Conservation (phyloP, 805 yeast species). For the Kregervanrija delftensis region DNA sequence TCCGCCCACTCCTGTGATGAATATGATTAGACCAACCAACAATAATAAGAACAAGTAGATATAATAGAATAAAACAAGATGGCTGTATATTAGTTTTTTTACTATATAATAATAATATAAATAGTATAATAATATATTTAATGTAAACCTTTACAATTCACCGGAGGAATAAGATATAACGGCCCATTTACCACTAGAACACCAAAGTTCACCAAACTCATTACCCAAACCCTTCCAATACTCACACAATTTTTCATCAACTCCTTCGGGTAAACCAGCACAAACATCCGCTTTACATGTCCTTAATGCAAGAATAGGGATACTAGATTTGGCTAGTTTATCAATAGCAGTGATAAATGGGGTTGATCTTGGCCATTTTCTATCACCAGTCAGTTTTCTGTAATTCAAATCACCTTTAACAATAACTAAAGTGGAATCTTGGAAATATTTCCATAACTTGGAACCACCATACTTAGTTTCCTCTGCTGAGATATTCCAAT, state of each 20-base stretch:
- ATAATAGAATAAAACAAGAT: too few species aligned
- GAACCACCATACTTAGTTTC: constrained; percentile 54
- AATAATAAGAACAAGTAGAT: too few species aligned
- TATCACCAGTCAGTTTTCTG: constrained; percentile 88
- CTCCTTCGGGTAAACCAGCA: constrained; percentile 73
- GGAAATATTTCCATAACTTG: constrained; percentile 53
- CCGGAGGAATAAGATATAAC: constrained; percentile 61
- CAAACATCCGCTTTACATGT: constrained; percentile 96
- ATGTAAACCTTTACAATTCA: constrained; percentile 1
- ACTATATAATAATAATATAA: neutral
- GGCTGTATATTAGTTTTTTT: too few species aligned
- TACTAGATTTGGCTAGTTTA: constrained; percentile 52
- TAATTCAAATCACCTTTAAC: constrained; percentile 96
- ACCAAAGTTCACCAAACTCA: constrained; percentile 72
- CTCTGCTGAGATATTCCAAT: constrained; percentile 54
- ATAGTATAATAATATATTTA: neutral
- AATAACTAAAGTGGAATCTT: constrained; percentile 61
- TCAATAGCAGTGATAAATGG: constrained; percentile 68
- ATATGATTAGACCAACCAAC: neutral
- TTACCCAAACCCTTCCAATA: constrained; percentile 52
- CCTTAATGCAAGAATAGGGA: constrained; percentile 70
- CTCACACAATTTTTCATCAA: constrained; percentile 58
- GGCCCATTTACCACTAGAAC: constrained; percentile 89
- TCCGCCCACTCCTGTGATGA: constrained; percentile 13
- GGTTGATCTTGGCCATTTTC: constrained; percentile 80